Evolutionary conservation across 2,329 filamentous ascomycete species (phyloP).

Genomic region (Cladosporium sp.): DNA sequence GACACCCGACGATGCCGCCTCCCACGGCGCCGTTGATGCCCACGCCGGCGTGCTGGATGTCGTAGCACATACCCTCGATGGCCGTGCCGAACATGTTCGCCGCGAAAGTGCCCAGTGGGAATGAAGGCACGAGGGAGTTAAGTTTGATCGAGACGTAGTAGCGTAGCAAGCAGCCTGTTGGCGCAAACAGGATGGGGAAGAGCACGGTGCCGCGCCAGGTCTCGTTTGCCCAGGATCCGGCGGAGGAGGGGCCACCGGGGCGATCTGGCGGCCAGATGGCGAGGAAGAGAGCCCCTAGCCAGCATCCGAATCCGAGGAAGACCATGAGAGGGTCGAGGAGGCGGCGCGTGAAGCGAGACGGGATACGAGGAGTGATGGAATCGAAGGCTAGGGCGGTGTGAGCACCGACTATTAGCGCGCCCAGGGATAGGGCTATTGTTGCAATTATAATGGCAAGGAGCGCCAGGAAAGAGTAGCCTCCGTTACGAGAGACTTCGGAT

Average conservation of each 20-base stretch:
- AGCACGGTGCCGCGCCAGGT: slow-evolving; percentile 73
- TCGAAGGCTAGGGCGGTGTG: slow-evolving; percentile 70
- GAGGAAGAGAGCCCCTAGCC: slow-evolving; percentile 75
- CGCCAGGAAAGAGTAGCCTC: slow-evolving; percentile 81
- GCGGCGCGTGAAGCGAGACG: slow-evolving; percentile 57
- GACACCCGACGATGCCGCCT: slow-evolving; percentile 44
- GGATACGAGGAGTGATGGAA: slow-evolving; percentile 59
- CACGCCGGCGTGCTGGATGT: slow-evolving; percentile 66
- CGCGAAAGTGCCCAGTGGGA: slow-evolving; percentile 82
- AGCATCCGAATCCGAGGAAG: slow-evolving; percentile 69
- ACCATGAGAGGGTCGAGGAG: slow-evolving; percentile 65
- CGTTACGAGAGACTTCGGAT: slow-evolving; percentile 53
- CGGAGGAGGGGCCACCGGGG: slow-evolving; percentile 31
- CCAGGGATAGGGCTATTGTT: slow-evolving; percentile 69
- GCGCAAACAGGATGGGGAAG: slow-evolving; percentile 80
- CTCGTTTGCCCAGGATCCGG: slow-evolving; percentile 38
- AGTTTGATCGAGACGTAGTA: slow-evolving; percentile 71
- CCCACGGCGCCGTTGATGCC: slow-evolving; percentile 40
- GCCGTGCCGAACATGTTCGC: slow-evolving; percentile 78
- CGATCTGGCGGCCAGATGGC: slow-evolving; percentile 68
- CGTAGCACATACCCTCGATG: slow-evolving; percentile 73
- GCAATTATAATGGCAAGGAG: slow-evolving; percentile 71
- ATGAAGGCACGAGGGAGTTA: slow-evolving; percentile 66
- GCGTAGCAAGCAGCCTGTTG: slow-evolving; percentile 71
- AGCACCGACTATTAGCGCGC: slow-evolving; percentile 68